Base-by-base conservation (phyloP, 1,139 yeast genomes). In the Saccharomycopsis hybrid region DNA sequence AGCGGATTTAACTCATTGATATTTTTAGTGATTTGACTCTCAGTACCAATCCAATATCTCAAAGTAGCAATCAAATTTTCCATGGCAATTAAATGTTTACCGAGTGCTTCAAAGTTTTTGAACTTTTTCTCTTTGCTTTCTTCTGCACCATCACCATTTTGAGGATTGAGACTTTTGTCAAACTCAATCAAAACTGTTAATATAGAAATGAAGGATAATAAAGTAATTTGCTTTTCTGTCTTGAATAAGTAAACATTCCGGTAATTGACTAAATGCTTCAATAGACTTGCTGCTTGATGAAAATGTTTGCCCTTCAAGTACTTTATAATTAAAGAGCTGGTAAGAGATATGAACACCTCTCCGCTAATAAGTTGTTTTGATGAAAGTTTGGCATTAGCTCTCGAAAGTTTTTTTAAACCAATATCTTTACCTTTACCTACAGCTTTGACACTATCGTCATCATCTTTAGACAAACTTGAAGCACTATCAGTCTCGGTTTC, bases 41-140 rank as follows among this genome's bases (percentile, higher is more conserved):
- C 47, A 3, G 44, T 44, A 11, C 55, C 55, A 25, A 51, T 51
- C 50, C 54, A 51, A 28, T 31, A 48, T 38, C 55, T 29, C 11
- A 48, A 35, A 31, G 49, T 28, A 11, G 42, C 47, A 28, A 46
- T 33, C 29, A 53, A 51, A 35, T 33, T 36, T 41, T 53, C 55
- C 8, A 41, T 30, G 24, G 28, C 35, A 11, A 29, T 25, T 8
- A 30, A 25, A 43, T 46, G 38, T 3, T 44, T 36, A 5, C 27
- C 28, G 2, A 36, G 38, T 13, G 30, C 36, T 28, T 18, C 41
- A n/a, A n/a, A n/a, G n/a, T n/a, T n/a, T n/a, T n/a, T n/a, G n/a
- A n/a, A n/a, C n/a, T n/a, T n/a, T n/a, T n/a, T n/a, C n/a, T n/a
- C n/a, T n/a, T n/a, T n/a, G n/a, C n/a, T n/a, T n/a, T n/a, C n/a